Percentiles rank a stretch among this genome's conserved stretches.
These are phyloP conservation scores for Colletotrichum eleusines DNA, from an alignment of 2,329 filamentous ascomycete species.

Conservation along the genomic window DNA sequence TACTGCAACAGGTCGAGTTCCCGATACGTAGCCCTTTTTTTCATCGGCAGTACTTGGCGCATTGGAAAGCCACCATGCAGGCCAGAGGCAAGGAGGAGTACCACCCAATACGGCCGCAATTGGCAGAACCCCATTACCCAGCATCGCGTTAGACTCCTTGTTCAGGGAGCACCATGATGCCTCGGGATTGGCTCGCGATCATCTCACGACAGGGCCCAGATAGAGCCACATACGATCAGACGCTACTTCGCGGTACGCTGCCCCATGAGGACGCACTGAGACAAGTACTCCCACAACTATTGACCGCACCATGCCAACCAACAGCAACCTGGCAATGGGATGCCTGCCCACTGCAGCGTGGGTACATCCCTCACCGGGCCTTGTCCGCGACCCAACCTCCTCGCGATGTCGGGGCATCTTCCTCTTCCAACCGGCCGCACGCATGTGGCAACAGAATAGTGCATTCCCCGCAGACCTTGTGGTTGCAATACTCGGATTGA, in stretches of 20 bases:
- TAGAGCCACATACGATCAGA: background rate
- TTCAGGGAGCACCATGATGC: background rate
- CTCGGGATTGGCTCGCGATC: background rate
- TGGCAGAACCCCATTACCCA: background rate
- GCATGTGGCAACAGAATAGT: too few relatives aligned
- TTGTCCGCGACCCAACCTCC: background rate
- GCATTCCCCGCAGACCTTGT: background rate
- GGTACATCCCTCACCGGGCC: constrained; percentile 10
- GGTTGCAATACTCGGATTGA: constrained; percentile 1
- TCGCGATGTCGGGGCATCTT: background rate
- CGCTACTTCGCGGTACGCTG: background rate
- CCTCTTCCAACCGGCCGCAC: background rate
- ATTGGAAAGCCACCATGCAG: background rate
- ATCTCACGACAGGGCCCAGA: background rate
- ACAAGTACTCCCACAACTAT: background rate
- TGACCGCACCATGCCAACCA: background rate
- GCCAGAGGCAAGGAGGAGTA: background rate
- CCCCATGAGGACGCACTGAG: background rate
- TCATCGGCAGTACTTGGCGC: background rate
- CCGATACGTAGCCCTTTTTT: background rate
- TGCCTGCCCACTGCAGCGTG: background rate
- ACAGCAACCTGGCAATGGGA: background rate
- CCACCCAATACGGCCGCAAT: background rate
- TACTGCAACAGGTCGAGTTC: too few relatives aligned
- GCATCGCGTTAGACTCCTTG: background rate